phyloP scores from a whole-genome alignment of 805 yeast species.

The Saturnispora gosingensis region DNA sequence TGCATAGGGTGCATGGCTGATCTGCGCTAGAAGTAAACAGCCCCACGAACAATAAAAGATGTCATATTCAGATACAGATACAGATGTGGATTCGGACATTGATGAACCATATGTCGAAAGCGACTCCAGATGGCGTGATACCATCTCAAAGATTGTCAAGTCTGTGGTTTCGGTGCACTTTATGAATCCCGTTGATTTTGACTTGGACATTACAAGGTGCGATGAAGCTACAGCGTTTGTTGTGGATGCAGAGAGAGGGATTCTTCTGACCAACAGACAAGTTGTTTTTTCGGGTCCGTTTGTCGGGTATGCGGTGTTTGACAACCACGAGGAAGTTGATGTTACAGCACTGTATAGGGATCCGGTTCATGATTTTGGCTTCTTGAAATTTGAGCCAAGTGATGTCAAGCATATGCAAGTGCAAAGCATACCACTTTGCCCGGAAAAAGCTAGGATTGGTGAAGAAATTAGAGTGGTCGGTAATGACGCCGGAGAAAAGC shows the following conservation, averaged over 20 bases:
- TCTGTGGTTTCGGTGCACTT: conserved; percentile 87
- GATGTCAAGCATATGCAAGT: conserved; percentile 66
- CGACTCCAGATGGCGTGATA: conserved; percentile 57
- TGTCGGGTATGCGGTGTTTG: conserved; percentile 83
- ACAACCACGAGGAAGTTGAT: conserved; percentile 87
- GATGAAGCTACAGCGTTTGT: conserved; percentile 93
- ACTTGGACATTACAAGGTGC: conserved; percentile 69
- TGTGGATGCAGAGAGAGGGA: conserved; percentile 73
- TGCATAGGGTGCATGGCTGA: too few species aligned
- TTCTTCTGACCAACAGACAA: conserved; percentile 84
- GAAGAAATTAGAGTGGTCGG: conserved; percentile 91
- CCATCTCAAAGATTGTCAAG: conserved; percentile 72
- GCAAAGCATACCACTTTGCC: conserved; percentile 56
- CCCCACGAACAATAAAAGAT: too few species aligned
- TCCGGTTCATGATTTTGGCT: conserved; percentile 93
- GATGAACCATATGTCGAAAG: conserved; percentile 9
- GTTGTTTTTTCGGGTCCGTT: conserved; percentile 98
- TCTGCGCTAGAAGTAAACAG: too few species aligned
- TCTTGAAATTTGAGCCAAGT: conserved; percentile 66
- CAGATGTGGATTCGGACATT: background rate
- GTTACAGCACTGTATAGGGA: conserved; percentile 83
- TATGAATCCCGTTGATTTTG: conserved; percentile 78
- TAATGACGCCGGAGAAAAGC: conserved; percentile 92
- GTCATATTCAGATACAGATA: background rate
- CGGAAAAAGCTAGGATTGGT: conserved; percentile 84